Conservation (phyloP, 2,329 filamentous ascomycete genomes). For the Pezicula neosporulosa region DNA sequence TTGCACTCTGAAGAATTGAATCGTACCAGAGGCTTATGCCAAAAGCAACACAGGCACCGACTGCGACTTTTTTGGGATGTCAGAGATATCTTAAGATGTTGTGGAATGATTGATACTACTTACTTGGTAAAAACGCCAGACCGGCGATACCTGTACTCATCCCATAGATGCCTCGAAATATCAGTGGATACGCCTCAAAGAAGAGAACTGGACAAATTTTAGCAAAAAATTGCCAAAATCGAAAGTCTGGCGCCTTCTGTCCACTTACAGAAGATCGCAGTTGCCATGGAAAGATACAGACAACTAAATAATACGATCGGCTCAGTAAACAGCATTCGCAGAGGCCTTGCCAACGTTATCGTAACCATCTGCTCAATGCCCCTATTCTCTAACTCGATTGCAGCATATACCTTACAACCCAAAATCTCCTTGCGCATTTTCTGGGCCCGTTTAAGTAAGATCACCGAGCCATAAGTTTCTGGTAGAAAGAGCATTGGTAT, state of each 20-base stretch:
- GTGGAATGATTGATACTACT: too few species aligned
- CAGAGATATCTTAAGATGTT: too few species aligned
- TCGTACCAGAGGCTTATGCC: constrained; percentile 45
- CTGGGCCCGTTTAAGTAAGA: constrained; percentile 47
- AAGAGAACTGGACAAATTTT: constrained; percentile 36
- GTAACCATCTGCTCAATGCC: constrained; percentile 40
- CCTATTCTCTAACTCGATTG: constrained; percentile 57
- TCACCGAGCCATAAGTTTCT: constrained; percentile 58
- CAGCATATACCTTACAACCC: constrained; percentile 47
- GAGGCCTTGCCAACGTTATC: constrained; percentile 55
- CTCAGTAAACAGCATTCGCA: constrained; percentile 54
- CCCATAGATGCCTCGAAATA: constrained; percentile 53
- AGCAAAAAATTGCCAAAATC: too few species aligned
- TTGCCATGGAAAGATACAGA: constrained; percentile 55
- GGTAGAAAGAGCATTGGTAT: constrained; percentile 59
- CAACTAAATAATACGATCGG: constrained; percentile 58
- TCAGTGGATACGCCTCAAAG: constrained; percentile 61
- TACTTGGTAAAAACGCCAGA: constrained; percentile 43
- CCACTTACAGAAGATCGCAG: constrained; percentile 46
- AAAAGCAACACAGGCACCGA: constrained; percentile 48
- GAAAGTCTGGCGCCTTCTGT: too few species aligned
- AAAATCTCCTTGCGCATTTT: constrained; percentile 56
- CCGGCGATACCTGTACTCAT: constrained; percentile 54
- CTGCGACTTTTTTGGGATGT: background rate
- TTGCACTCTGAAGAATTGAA: constrained; percentile 44